phyloP scores from a whole-genome alignment of 176 grass and related monocot genomes.

The Zoysia japonica region DNA sequence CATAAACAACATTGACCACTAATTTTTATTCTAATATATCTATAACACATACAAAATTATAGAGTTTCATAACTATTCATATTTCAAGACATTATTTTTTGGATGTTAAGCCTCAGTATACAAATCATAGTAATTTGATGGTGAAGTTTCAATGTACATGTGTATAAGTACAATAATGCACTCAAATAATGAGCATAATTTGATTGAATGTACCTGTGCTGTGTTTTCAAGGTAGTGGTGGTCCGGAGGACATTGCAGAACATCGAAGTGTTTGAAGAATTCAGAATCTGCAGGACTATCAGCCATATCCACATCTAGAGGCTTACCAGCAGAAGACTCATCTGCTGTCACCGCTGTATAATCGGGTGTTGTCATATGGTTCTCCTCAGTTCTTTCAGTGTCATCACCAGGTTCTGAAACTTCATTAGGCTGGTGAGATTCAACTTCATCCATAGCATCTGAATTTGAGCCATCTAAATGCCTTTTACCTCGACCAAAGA shows the following conservation, averaged over 20 bases:
- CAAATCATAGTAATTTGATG: neutral
- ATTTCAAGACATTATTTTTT: neutral
- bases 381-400: slow-evolving; percentile 48
- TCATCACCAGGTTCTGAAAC: slow-evolving; percentile 70
- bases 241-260: slow-evolving; percentile 68
- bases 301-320: slow-evolving; percentile 37
- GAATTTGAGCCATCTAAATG: slow-evolving; percentile 62
- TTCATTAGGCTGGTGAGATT: slow-evolving; percentile 48
- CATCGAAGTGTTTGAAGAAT: slow-evolving; percentile 89
- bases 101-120: neutral
- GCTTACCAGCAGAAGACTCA: slow-evolving; percentile 28
- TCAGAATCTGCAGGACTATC: slow-evolving; percentile 46
- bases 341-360: slow-evolving; percentile 30
- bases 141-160: neutral
- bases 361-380: slow-evolving; percentile 28
- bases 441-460: slow-evolving; percentile 64
- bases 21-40: neutral
- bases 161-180: neutral
- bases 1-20: neutral
- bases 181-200: neutral
- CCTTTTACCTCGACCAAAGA: slow-evolving; percentile 82
- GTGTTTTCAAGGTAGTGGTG: slow-evolving; percentile 78
- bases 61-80: neutral
- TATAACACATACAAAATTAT: neutral
- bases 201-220: slow-evolving; percentile 44